Base-by-base conservation (phyloP, 202 grass and related monocot species). In the Bolboschoenoplectus hybrid region DNA sequence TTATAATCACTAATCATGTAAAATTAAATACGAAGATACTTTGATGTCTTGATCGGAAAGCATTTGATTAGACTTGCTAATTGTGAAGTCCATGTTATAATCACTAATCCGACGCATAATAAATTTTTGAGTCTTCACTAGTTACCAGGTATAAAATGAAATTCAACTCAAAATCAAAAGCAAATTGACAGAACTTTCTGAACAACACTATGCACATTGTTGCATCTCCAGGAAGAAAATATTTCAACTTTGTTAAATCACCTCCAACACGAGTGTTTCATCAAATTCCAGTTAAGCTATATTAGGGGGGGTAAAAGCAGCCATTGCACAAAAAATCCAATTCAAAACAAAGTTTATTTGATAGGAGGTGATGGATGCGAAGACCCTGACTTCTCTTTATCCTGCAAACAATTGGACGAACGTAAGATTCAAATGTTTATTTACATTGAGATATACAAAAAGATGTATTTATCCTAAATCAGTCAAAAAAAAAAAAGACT, bases 351-450 rank as follows among this genome's bases (percentile, higher is more conserved):
- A 53, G 26, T 9, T 76, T 76, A 76, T 53, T 76, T 76, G 49
- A 53, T 53, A 76, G 73, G 47, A 46, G 73, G 16, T 35, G 49
- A 35, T 16, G 10, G 49, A 76, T 53, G 46, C 5, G 73, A 53
- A 76, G 73, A 76, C 11, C 9, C 46, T 76, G 49, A 8, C 17
- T 55, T 50, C 26, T 49, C 49, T 36, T 76, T 52, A 38, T 52
- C 73, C 73, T 76, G 73, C 73, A 57, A 78, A 39, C 34, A 39
- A 58, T 78, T 78, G 51, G 35, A 58, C 57, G 12, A 57, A 58
- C 35, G 55, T 52, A 57, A 34, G 34, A 78, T 57, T 78, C 71
- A 57, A n/a, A 38, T 39, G 34, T 55, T 52, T 9, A 53, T 74
- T n/a, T 74, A 43, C 19, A 55, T 76, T 1, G 11, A 7, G 49